Evolutionary conservation across 257 asterid genomes (phyloP).

Genomic region (Fraxinus americana): DNA sequence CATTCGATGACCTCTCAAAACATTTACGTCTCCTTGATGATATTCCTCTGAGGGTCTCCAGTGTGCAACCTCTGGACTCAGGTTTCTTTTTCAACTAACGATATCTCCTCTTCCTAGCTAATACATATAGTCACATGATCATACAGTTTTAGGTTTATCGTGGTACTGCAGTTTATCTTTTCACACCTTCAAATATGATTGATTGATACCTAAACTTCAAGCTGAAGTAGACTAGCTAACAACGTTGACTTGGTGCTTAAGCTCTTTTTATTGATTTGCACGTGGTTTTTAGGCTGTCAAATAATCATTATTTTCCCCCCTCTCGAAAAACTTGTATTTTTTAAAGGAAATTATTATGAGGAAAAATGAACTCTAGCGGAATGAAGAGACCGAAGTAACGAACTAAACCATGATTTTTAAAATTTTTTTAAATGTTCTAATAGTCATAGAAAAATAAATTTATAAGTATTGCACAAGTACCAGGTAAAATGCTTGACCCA

Average conservation of each 20-base stretch:
- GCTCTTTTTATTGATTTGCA: not conserved
- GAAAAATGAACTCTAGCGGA: not conserved
- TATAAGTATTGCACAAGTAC: not conserved
- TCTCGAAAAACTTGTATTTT: not conserved
- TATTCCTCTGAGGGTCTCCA: slow-evolving; percentile 84
- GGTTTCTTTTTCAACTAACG: slow-evolving; percentile 46
- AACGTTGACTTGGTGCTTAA: not conserved
- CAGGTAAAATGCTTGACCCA: not conserved
- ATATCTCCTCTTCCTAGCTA: not conserved
- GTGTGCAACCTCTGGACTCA: slow-evolving; percentile 93
- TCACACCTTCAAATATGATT: not conserved
- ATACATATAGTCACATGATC: slow-evolving; percentile 17
- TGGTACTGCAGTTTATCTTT: not conserved
- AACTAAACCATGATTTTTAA: not conserved
- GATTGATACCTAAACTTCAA: not conserved
- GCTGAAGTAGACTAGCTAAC: not conserved
- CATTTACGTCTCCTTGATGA: slow-evolving; percentile 75
- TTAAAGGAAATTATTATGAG: not conserved
- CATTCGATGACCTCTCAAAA: slow-evolving; percentile 83
- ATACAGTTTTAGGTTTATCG: slow-evolving; percentile 9
- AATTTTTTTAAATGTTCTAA: not conserved
- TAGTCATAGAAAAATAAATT: no score
- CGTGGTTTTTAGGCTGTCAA: not conserved
- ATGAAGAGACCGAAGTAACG: no score
- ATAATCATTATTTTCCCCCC: not conserved